Evolutionary conservation across 192 early-diverging fungal genomes (phyloP), one percentile per base, ranked within the genome.

Genomic region (Coemansia biformis): DNA sequence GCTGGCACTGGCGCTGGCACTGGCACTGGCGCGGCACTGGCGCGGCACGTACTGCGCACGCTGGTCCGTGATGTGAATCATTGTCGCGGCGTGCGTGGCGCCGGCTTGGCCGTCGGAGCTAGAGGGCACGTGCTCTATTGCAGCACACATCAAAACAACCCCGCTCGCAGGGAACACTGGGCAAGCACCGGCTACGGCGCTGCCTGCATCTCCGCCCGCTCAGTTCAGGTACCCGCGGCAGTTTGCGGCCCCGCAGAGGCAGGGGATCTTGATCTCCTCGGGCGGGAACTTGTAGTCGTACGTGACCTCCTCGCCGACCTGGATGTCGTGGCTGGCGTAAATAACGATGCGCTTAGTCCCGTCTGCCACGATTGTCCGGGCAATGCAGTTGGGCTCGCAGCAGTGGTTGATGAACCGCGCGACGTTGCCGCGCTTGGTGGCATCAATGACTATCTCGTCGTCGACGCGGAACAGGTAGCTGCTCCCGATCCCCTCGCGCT

Each of bases 371-470:
- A 98, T 93, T 28, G 92, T 86, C 62, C 91, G 91, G 18, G 96
- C 96, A 70, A 78, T 93, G 75, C 95, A 98, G 66, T 99, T 99
- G 32, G 96, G 95, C 89, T 97, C 66, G 67, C 95, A 99, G 64
- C 90, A 90, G 67, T 99, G 97, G 70, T 99, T 98, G 59, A 99
- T 90, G 42, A 99, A 96, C 24, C 95, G 81, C 40, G 97, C 97
- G 57, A 97, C 81, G 63, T 95, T 97, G 48, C 97, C 97, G 58
- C 83, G 89, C 68, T 91, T 89, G 26, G 97, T 99, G 15, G 97
- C 97, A 69, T 99, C 97, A 45, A 99, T 87, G 45, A 98, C 89
- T 22, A 78, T 87, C 51, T 95, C 93, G 43, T 88, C 92, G 55
- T 98, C 94, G 13, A 99, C 83, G 32, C 94, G 79, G 70, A 98